Conservation (phyloP, 2,329 filamentous ascomycete species). For the Fusarium verrucosum region DNA sequence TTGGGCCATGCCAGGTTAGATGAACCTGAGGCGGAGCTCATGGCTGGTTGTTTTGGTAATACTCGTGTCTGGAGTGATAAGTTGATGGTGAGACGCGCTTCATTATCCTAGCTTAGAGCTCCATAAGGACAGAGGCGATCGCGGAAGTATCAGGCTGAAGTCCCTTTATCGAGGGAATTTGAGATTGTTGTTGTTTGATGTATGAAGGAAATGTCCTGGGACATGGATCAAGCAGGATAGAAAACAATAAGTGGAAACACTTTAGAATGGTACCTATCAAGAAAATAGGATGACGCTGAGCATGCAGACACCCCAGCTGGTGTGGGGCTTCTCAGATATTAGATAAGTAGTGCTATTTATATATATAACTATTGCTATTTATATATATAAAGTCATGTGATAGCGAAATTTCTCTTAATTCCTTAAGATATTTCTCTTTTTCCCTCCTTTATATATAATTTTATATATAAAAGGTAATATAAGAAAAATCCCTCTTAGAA, state of each 20-base stretch:
- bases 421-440: too few relatives aligned
- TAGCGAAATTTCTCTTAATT: too few relatives aligned
- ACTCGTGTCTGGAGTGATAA: constrained; percentile 33
- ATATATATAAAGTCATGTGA: too few relatives aligned
- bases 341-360: too few relatives aligned
- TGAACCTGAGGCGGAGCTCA: constrained; percentile 49
- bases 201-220: not conserved
- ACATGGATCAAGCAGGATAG: not conserved
- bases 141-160: not conserved
- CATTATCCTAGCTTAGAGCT: constrained; percentile 38
- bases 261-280: not conserved
- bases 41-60: constrained; percentile 53
- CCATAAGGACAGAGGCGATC: constrained; percentile 25
- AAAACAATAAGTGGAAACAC: constrained; percentile 6
- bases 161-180: not conserved
- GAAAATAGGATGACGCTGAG: constrained; percentile 22
- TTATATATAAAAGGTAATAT: too few relatives aligned
- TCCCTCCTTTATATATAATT: too few relatives aligned
- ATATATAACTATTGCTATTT: too few relatives aligned
- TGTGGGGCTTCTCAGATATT: constrained; percentile 7
- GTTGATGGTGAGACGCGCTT: constrained; percentile 26
- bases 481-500: too few relatives aligned
- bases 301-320: constrained; percentile 21
- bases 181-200: constrained; percentile 2
- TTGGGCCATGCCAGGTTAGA: constrained; percentile 52